phyloP scores from a whole-genome alignment of 495 filamentous ascomycete genomes.

The Hypoxylon intermedium region DNA sequence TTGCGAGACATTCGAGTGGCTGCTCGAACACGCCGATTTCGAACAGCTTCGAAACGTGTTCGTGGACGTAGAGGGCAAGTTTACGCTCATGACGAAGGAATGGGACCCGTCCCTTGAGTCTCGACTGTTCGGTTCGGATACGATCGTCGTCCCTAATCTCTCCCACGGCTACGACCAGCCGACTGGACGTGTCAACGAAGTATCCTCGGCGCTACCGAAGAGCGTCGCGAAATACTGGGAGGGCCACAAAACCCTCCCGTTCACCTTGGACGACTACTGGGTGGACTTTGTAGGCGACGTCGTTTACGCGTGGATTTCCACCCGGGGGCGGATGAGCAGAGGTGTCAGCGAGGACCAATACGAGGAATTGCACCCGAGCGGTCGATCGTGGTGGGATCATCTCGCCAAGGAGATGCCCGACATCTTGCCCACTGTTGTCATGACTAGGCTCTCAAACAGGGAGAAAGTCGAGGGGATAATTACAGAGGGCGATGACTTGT shows the following conservation, averaged over 20 bases:
- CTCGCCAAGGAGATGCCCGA: background rate
- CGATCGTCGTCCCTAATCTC: conserved; percentile 5
- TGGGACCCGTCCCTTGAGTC: background rate
- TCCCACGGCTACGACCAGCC: background rate
- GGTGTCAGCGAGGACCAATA: background rate
- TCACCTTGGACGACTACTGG: background rate
- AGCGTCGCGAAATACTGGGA: background rate
- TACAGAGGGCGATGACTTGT: too few relatives aligned
- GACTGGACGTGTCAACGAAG: background rate
- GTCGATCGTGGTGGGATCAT: conserved; percentile 14
- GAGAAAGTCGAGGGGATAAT: too few relatives aligned
- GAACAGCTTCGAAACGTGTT: background rate
- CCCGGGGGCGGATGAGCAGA: background rate
- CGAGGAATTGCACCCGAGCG: conserved; percentile 4
- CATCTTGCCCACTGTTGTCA: too few relatives aligned
- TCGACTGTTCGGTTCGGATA: conserved; percentile 1
- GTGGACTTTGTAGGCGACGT: background rate
- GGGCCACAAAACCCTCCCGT: background rate
- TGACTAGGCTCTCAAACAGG: too few relatives aligned
- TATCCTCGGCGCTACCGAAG: background rate
- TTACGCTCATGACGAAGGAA: background rate
- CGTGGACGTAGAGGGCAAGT: background rate
- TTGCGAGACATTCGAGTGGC: background rate
- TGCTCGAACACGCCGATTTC: background rate
- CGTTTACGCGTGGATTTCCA: conserved; percentile 1